A percentile compares a stretch with the other conserved stretches of the same genome.
Evolutionary conservation across 208 protist species (phyloP).

Genomic region (Trypanosoma rangeli): DNA sequence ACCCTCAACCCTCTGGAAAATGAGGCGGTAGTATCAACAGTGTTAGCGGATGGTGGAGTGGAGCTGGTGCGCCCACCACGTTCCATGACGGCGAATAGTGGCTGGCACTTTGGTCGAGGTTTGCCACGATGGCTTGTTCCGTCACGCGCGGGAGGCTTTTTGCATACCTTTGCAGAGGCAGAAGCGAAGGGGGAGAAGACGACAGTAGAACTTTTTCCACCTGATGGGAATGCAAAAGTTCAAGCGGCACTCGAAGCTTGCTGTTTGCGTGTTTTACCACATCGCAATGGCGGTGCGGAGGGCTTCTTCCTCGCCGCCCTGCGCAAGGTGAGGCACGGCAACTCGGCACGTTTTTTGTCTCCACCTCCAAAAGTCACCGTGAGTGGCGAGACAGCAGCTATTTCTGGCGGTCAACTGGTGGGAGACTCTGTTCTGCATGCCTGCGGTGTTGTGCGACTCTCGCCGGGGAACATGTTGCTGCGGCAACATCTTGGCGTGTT

Average conservation of each 20-base stretch:
- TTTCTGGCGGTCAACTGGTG: not conserved
- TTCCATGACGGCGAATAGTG: slow-evolving; percentile 1
- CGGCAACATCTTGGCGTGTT: slow-evolving; percentile 35
- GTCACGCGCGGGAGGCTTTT: slow-evolving; percentile 53
- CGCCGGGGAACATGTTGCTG: slow-evolving; percentile 27
- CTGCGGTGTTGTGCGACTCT: slow-evolving; percentile 16
- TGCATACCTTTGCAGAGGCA: slow-evolving; percentile 40
- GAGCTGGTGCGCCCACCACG: slow-evolving; percentile 47
- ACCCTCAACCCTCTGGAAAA: slow-evolving; percentile 97
- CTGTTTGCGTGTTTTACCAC: slow-evolving; percentile 71
- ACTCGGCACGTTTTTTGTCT: not conserved
- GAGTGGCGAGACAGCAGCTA: not conserved
- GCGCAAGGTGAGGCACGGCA: slow-evolving; percentile 15
- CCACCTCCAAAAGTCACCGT: not conserved
- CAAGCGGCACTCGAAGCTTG: slow-evolving; percentile 21
- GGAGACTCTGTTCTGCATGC: slow-evolving; percentile 24
- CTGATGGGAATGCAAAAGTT: not conserved
- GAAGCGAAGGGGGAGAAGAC: slow-evolving; percentile 35
- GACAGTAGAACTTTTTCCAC: slow-evolving; percentile 44
- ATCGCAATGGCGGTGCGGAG: slow-evolving; percentile 52
- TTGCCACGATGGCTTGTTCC: slow-evolving; percentile 67
- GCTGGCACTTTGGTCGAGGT: slow-evolving; percentile 35
- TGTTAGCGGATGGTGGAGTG: slow-evolving; percentile 50
- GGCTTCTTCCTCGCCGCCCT: slow-evolving; percentile 80
- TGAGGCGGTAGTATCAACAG: slow-evolving; percentile 92